These are phyloP conservation scores for Fennellomyces sp. DNA, from an alignment of 371 early-diverging fungal genomes.

Conservation along the genomic window DNA sequence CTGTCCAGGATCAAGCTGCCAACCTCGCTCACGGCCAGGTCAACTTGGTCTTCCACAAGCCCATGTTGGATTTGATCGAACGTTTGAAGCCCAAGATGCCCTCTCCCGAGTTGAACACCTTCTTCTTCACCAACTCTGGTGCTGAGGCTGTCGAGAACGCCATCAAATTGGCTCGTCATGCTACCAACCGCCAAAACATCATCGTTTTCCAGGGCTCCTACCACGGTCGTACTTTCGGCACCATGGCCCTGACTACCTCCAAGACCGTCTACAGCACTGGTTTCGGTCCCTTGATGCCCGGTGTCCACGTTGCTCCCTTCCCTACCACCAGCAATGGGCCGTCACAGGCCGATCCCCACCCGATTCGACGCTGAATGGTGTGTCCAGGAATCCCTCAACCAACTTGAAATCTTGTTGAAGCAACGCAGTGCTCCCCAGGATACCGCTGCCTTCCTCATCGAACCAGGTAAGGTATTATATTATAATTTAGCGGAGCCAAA, in stretches of 20 bases:
- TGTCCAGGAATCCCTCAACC: conserved; percentile 47
- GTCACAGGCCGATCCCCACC: conserved; percentile 42
- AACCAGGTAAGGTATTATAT: no score
- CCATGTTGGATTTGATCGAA: conserved; percentile 57
- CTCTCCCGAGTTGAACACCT: conserved; percentile 46
- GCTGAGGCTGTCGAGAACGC: conserved; percentile 65
- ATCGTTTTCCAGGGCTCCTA: conserved; percentile 58
- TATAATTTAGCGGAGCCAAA: no score
- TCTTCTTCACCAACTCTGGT: conserved; percentile 65
- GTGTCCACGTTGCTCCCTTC: conserved; percentile 56
- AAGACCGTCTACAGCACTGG: conserved; percentile 58
- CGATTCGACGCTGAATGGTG: conserved; percentile 46
- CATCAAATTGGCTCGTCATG: conserved; percentile 59
- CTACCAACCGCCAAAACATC: conserved; percentile 59
- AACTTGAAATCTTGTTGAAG: conserved; percentile 51
- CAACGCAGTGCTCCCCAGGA: conserved; percentile 51
- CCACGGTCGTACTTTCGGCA: conserved; percentile 64
- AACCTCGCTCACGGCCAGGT: conserved; percentile 57
- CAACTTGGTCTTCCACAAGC: conserved; percentile 58
- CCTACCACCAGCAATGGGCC: conserved; percentile 58
- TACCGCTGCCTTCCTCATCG: conserved; percentile 79
- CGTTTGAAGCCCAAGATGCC: conserved; percentile 53
- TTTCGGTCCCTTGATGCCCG: conserved; percentile 60
- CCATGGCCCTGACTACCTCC: conserved; percentile 61
- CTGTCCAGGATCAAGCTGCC: conserved; percentile 60